A percentile compares a stretch with the other conserved stretches of the same genome.
phyloP scores from a whole-genome alignment of 192 early-diverging fungal genomes.

The Backusella westeae region DNA sequence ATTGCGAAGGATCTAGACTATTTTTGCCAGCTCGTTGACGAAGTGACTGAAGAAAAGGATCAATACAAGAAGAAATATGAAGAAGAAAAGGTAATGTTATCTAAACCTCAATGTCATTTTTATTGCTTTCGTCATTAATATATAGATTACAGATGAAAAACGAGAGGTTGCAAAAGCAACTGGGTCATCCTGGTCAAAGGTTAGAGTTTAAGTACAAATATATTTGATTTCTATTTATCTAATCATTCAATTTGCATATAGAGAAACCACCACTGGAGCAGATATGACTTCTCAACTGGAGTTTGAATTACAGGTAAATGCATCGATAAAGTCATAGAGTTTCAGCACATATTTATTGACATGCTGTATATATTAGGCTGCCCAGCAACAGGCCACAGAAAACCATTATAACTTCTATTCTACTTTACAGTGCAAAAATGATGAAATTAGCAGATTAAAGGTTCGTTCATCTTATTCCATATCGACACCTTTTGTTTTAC shows the following conservation, averaged over 20 bases:
- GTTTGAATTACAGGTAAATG: slow-evolving; percentile 13
- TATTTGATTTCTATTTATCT: neutral
- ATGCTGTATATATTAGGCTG: neutral
- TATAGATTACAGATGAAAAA: neutral
- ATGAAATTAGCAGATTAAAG: slow-evolving; percentile 7
- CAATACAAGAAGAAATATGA: slow-evolving; percentile 17
- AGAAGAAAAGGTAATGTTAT: slow-evolving; percentile 26
- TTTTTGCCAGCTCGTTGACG: slow-evolving; percentile 29
- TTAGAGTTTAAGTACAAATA: neutral
- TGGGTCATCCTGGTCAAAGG: neutral
- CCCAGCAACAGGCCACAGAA: slow-evolving; percentile 4
- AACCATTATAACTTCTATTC: neutral
- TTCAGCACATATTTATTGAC: neutral
- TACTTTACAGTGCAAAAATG: neutral
- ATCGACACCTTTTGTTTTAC: neutral
- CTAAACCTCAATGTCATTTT: neutral
- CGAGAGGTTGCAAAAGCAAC: neutral
- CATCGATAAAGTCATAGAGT: neutral
- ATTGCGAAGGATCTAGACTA: slow-evolving; percentile 35
- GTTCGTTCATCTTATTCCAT: neutral
- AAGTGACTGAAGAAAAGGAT: slow-evolving; percentile 26
- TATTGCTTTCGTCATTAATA: neutral
- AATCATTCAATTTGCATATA: neutral
- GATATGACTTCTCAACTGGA: neutral
- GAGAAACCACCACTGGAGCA: neutral